These are phyloP conservation scores for Boletus coccyginus DNA, from an alignment of 768 basidiomycete species.

Conservation along the genomic window DNA sequence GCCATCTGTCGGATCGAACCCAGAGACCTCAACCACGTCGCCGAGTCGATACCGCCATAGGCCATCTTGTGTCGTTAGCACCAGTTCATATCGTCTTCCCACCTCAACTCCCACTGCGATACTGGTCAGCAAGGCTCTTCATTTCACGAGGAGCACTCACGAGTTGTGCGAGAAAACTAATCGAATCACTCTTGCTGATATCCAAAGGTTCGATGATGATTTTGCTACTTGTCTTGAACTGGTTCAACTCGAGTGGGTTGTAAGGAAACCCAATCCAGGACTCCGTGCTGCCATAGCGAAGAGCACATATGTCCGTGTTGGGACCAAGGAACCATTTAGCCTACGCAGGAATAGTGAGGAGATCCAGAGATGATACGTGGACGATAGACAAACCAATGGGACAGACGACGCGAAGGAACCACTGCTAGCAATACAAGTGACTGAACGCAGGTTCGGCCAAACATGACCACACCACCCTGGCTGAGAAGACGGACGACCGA, in stretches of 20 bases:
- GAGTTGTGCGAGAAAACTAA: neutral
- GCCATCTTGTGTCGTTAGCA: too few species aligned
- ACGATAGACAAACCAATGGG: too few species aligned
- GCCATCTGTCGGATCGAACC: constrained; percentile 10
- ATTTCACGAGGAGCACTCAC: constrained; percentile 1
- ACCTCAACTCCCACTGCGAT: constrained; percentile 16
- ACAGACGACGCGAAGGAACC: constrained; percentile 13
- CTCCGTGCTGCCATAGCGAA: constrained; percentile 5
- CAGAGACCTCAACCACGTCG: too few species aligned
- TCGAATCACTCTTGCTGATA: neutral
- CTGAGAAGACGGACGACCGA: constrained; percentile 12
- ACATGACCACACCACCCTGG: constrained; percentile 11
- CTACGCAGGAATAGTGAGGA: neutral
- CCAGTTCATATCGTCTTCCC: neutral
- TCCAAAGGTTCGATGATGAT: constrained; percentile 16
- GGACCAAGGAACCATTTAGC: constrained; percentile 14
- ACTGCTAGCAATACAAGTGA: constrained; percentile 3
- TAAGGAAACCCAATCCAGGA: constrained; percentile 6
- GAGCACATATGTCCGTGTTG: neutral
- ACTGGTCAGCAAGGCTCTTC: neutral
- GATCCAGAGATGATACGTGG: too few species aligned
- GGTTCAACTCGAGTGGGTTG: constrained; percentile 5
- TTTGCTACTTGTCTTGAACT: neutral
- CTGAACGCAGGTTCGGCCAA: constrained; percentile 13
- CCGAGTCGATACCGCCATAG: too few species aligned